Base-by-base conservation (phyloP, 2,329 filamentous ascomycete genomes). In the Arthrobotrys sinensis region DNA sequence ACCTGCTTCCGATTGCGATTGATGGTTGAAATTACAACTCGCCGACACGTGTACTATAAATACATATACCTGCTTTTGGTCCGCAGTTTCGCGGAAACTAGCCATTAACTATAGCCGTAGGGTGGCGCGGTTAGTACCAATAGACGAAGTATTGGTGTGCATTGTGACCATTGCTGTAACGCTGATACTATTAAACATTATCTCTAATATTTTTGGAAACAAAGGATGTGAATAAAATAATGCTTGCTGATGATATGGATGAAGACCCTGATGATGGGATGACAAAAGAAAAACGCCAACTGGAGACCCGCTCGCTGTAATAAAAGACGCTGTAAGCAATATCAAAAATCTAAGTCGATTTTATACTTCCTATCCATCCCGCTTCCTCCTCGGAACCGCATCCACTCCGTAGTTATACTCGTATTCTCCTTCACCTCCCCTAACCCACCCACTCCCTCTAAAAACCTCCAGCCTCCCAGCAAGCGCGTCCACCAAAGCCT, bases 381-480 rank as follows among this genome's bases (percentile, higher is more conserved):
- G 60, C 67, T 64, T 78, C 53, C 28, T 53, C 36, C 75, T 53
- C 8, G 67, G 67, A 1, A 60, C 46, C 0, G 45, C 34, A n/a
- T 78, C 75, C 8, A 78, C 75, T 7, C 75, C 75, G 14, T 63
- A 78, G 11, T 57, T 19, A 16, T 67, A 40, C 34, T 78, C 75
- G 1, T 68, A 52, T 0, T 67, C 34, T 5, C 62, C 75, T 11
- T 67, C 67, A 1, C 67, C 67, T 14, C 75, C 75, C 46, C 14
- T 40, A n/a, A 72, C 63, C 75, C 75, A 78, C 8, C 57, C 60
- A 28, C 75, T 78, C 5, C 75, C 75, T 40, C 11, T 48, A 24
- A 72, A 63, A 2, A 79, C 71, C 38, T 80, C 78, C 32, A 81
- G 40, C 46, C 79, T 52, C n/a, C 79, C 76, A 4, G 80, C 80